Evolutionary conservation across 2,329 filamentous ascomycete genomes (phyloP), one percentile per base, ranked within the genome.

Genomic region (Fulvia fulva): DNA sequence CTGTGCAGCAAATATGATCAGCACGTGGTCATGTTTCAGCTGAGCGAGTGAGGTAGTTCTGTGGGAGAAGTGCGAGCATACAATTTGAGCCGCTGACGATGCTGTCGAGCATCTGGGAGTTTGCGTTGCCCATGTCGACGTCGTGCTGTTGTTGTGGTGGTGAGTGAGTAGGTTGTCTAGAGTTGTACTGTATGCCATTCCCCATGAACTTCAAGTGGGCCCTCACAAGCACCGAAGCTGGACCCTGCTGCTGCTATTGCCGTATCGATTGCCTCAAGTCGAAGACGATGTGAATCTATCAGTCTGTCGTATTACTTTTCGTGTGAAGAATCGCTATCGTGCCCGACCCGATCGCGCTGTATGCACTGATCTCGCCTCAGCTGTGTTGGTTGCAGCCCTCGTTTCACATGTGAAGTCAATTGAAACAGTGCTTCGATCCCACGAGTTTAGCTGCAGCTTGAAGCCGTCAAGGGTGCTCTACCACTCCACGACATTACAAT

Each of bases 21-120:
- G 63, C 56, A 57, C 43, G 41, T 54, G 56, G 62, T 60, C 54
- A 55, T 55, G 46, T 44, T 49, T 58, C 30, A 50, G 22, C 32
- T 19, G 19, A 30, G 34, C n/a, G 23, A 14, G 41, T 44, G 16
- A 28, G 21, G 25, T n/a, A 21, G 4, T 28, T 7, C n/a, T 26
- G 37, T 23, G 26, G 12, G 43, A 34, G 19, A n/a, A 7, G 25
- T 43, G 47, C 56, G 16, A 47, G 76, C 85, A 66, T 80, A 97
- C 93, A 99, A 81, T 99, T 99, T 68, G 92, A 94, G 69, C 89
- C 91, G 72, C 95, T 90, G 74, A 97, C 92, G 71, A 99, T 97
- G 78, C 89, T 94, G 78, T 97, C 93, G 76, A 97, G 83, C 74
- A 97, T 87, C 67, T 84, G 81, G 16, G 81, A 81, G 65, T 82